Percentiles rank a stretch among this genome's conserved stretches.
phyloP scores from a whole-genome alignment of 805 yeast genomes.

The Saccharomycopsis lassenensis region DNA sequence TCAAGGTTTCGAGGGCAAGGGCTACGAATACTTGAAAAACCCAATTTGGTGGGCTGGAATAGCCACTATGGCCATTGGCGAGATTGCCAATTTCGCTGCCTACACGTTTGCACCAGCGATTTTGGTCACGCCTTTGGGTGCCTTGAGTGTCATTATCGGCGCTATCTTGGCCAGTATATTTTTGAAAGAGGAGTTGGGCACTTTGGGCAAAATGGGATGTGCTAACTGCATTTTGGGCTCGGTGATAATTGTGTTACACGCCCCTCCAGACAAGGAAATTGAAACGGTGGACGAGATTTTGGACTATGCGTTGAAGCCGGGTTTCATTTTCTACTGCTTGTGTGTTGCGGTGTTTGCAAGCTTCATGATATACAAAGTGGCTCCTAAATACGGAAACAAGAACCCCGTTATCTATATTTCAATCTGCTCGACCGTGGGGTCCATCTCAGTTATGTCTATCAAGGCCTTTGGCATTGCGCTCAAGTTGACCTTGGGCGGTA shows the following conservation, averaged over 20 bases:
- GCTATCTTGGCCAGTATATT: conserved; percentile 83
- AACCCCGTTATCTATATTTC: conserved; percentile 86
- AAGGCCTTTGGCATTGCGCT: conserved; percentile 90
- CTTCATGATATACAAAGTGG: conserved; percentile 74
- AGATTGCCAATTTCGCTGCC: conserved; percentile 87
- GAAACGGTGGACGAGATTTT: conserved; percentile 82
- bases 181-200: conserved; percentile 77
- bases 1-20: conserved; percentile 58
- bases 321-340: conserved; percentile 55
- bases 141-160: conserved; percentile 81
- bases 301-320: conserved; percentile 67
- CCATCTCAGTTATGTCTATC: conserved; percentile 83
- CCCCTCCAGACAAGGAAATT: conserved; percentile 89
- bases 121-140: conserved; percentile 85
- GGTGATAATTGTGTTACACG: conserved; percentile 79
- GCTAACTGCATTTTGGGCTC: conserved; percentile 84
- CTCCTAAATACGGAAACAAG: conserved; percentile 66
- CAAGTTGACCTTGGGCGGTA: conserved; percentile 73
- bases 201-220: conserved; percentile 85
- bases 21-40: conserved; percentile 66
- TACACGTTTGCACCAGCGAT: conserved; percentile 93
- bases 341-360: conserved; percentile 56
- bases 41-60: conserved; percentile 96
- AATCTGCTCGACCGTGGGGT: conserved; percentile 83
- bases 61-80: conserved; percentile 83